Evolutionary conservation across 176 grass and related monocot genomes (phyloP).

Genomic region (Phyllostachys edulis): DNA sequence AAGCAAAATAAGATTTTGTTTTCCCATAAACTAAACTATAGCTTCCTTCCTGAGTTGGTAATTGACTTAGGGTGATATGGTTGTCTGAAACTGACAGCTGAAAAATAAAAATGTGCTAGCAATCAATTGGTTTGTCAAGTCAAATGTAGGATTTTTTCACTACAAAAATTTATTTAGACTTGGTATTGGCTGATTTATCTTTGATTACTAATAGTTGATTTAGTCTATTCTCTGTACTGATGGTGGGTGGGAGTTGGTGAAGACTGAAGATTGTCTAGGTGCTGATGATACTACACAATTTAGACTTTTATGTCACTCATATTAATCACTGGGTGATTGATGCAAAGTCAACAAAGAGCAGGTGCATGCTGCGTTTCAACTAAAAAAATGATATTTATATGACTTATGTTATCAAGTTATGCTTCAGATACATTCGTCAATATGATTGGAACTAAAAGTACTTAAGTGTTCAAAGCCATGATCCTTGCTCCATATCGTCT

Average conservation of each 20-base stretch:
- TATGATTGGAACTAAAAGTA: background rate
- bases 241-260: background rate
- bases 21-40: too few relatives aligned
- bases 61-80: background rate
- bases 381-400: background rate
- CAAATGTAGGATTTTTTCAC: background rate
- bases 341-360: constrained; percentile 1
- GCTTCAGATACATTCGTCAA: background rate
- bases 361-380: background rate
- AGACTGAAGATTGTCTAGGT: background rate
- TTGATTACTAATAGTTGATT: background rate
- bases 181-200: background rate
- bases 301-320: background rate
- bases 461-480: background rate
- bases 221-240: background rate
- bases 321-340: background rate
- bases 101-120: background rate
- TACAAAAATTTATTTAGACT: background rate
- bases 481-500: background rate
- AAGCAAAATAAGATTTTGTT: too few relatives aligned
- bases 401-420: background rate
- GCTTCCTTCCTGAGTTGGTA: background rate
- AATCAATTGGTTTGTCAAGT: constrained; percentile 23
- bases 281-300: background rate
- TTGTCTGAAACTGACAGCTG: background rate